Conservation (phyloP, 1,139 yeast species). For the Zygotorulaspora mrakii region DNA sequence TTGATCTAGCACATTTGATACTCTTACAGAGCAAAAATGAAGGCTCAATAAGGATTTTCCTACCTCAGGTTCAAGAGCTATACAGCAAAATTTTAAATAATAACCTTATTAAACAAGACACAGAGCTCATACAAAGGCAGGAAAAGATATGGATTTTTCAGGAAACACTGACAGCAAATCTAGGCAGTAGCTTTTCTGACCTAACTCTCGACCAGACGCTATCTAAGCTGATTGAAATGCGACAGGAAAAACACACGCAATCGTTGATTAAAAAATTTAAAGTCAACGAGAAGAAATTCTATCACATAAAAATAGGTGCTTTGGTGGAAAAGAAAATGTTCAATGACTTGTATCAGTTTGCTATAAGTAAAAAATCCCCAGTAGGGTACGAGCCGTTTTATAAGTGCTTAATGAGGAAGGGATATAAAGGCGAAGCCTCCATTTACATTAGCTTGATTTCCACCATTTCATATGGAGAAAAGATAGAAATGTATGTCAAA, state of each 20-base stretch:
- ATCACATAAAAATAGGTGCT: constrained; percentile 58
- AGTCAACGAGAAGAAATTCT: constrained; percentile 58
- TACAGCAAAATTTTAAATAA: constrained; percentile 27
- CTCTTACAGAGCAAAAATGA: constrained; percentile 30
- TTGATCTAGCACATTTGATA: constrained; percentile 45
- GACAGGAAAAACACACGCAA: constrained; percentile 57
- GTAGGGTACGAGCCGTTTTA: constrained; percentile 70
- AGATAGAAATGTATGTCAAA: constrained; percentile 26
- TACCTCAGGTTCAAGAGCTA: constrained; percentile 34
- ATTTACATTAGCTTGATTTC: constrained; percentile 28
- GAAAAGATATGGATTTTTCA: constrained; percentile 50
- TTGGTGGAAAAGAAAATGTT: constrained; percentile 53
- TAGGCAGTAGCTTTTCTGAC: constrained; percentile 51
- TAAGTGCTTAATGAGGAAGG: constrained; percentile 23
- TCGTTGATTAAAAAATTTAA: constrained; percentile 59
- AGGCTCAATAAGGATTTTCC: constrained; percentile 19
- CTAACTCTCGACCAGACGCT: constrained; percentile 57
- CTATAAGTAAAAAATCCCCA: constrained; percentile 54
- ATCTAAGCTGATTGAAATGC: constrained; percentile 48
- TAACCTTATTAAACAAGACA: constrained; percentile 30
- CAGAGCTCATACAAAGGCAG: constrained; percentile 46
- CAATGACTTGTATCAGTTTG: constrained; percentile 54
- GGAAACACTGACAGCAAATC: constrained; percentile 51
- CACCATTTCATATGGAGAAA: constrained; percentile 26
- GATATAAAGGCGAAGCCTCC: constrained; percentile 31